phyloP scores from a whole-genome alignment of 2,329 filamentous ascomycete genomes.

The Alternaria consortialis region DNA sequence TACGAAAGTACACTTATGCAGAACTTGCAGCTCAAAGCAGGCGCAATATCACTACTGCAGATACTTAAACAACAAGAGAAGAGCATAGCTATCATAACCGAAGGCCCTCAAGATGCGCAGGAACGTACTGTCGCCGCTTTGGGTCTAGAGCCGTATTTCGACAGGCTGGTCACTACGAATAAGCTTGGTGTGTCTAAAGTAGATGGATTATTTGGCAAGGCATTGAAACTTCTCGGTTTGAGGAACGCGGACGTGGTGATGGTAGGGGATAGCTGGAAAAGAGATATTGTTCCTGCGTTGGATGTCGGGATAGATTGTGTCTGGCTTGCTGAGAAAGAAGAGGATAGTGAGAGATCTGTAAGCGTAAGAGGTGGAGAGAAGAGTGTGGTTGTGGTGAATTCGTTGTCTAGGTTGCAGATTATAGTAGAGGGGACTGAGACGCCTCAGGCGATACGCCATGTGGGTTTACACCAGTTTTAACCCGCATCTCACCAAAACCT shows the following conservation, averaged over 20 bases:
- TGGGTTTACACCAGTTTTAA: background rate
- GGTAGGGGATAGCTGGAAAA: conserved; percentile 17
- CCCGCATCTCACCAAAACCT: too few relatives aligned
- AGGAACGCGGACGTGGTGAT: conserved; percentile 16
- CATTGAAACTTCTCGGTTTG: background rate
- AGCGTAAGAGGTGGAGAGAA: background rate
- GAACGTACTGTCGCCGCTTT: conserved; percentile 54
- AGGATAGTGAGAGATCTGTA: background rate
- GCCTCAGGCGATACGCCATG: background rate
- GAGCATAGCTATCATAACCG: conserved; percentile 57
- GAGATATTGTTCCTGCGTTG: background rate
- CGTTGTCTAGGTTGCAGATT: background rate
- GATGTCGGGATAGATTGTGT: background rate
- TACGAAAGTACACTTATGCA: background rate
- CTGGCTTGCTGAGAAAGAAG: background rate
- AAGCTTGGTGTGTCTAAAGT: conserved; percentile 43
- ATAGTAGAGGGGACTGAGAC: background rate
- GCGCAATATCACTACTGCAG: background rate
- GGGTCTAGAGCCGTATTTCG: conserved; percentile 36
- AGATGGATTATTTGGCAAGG: conserved; percentile 29
- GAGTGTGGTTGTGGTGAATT: background rate
- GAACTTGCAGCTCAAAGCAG: background rate
- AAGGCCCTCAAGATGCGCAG: conserved; percentile 60
- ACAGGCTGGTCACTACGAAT: conserved; percentile 49
- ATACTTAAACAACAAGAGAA: conserved; percentile 35